These are phyloP conservation scores for Nasturtium officinale DNA, from an alignment of 345 rosid species.

Conservation along the genomic window DNA sequence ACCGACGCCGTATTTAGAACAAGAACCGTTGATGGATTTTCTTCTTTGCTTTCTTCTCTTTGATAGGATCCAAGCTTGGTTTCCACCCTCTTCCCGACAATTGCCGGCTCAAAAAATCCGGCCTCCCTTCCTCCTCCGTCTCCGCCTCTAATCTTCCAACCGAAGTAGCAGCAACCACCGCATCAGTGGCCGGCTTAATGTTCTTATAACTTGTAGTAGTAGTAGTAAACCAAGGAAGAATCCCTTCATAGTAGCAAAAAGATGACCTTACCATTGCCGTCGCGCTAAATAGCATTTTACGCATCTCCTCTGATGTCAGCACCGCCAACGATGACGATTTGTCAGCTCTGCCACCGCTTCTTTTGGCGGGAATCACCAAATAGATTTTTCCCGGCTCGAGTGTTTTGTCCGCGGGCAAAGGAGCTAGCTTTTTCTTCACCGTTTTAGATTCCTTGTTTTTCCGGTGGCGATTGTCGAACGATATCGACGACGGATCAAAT, in stretches of 20 bases:
- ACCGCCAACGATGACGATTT: constrained; percentile 27
- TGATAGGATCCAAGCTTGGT: constrained; percentile 76
- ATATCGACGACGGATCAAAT: constrained; percentile 45
- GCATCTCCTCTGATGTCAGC: constrained; percentile 54
- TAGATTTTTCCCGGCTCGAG: constrained; percentile 61
- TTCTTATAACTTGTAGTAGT: constrained; percentile 28
- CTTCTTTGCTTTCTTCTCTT: constrained; percentile 60
- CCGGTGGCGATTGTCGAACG: constrained; percentile 21
- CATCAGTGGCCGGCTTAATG: constrained; percentile 38
- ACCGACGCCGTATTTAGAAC: constrained; percentile 40
- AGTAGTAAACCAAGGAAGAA: constrained; percentile 56
- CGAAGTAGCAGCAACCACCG: constrained; percentile 41
- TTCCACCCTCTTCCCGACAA: constrained; percentile 82
- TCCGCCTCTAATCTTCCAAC: constrained; percentile 36
- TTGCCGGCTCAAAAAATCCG: constrained; percentile 59
- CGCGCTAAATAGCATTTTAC: constrained; percentile 49
- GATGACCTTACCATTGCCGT: constrained; percentile 53
- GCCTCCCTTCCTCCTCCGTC: constrained; percentile 49
- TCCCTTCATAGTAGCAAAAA: constrained; percentile 44
- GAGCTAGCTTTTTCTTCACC: constrained; percentile 50
- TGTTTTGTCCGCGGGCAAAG: constrained; percentile 73
- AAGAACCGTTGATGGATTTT: constrained; percentile 53
- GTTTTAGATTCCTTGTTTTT: constrained; percentile 13
- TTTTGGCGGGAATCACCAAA: constrained; percentile 62
- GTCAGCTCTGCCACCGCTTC: constrained; percentile 41